A percentile compares a stretch with the other conserved stretches of the same genome.
These are phyloP conservation scores for Paraphaeosphaeria sporulosa DNA, from an alignment of 2,329 filamentous ascomycete species.

Conservation along the genomic window DNA sequence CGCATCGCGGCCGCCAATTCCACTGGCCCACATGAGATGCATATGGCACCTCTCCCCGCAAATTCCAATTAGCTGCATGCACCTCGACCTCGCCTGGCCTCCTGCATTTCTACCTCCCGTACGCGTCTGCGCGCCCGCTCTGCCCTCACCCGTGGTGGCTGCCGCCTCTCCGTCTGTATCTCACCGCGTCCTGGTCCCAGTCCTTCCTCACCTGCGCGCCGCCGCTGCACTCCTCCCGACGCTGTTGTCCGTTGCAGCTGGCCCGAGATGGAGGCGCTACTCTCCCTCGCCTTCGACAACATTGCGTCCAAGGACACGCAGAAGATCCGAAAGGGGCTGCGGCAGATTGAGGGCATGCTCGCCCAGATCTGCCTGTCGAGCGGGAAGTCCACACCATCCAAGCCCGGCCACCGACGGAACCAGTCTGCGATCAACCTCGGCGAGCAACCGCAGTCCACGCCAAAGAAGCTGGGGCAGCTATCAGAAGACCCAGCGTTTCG, in stretches of 20 bases:
- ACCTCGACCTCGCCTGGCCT: constrained; percentile 26
- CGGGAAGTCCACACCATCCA: constrained; percentile 40
- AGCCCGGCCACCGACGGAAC: constrained; percentile 45
- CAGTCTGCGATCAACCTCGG: constrained; percentile 46
- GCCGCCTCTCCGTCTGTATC: constrained; percentile 6
- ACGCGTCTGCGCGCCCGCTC: neutral
- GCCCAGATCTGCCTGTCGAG: constrained; percentile 89
- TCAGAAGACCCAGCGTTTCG: constrained; percentile 86
- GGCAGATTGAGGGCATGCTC: constrained; percentile 91
- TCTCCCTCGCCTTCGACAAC: constrained; percentile 95
- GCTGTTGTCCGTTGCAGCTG: constrained; percentile 13
- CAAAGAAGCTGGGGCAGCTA: constrained; percentile 70
- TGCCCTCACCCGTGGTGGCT: constrained; percentile 5
- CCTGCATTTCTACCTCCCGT: constrained; percentile 14
- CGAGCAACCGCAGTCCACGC: constrained; percentile 38
- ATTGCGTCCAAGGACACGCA: constrained; percentile 88
- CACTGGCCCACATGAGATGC: constrained; percentile 23
- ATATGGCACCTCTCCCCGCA: constrained; percentile 39
- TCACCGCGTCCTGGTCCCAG: constrained; percentile 14
- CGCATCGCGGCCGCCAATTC: constrained; percentile 8
- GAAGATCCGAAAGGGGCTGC: constrained; percentile 92
- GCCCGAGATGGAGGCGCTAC: constrained; percentile 80
- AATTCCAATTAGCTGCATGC: constrained; percentile 39
- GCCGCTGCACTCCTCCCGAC: constrained; percentile 10
- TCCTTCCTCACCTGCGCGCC: constrained; percentile 7